Conservation (phyloP, 2,329 filamentous ascomycete species). For the Fusarium nanum region DNA sequence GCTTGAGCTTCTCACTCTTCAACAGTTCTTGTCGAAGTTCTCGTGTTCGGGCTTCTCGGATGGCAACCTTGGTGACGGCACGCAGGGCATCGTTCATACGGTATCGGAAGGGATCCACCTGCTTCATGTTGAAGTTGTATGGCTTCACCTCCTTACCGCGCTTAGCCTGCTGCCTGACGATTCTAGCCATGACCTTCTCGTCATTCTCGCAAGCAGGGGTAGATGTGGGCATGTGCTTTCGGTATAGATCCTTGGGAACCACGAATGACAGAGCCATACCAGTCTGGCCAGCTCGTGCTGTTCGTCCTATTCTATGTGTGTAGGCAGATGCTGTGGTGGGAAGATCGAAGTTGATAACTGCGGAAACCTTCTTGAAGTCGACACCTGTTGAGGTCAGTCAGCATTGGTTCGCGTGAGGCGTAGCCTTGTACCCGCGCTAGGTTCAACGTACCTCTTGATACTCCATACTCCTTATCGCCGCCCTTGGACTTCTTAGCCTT, state of each 20-base stretch:
- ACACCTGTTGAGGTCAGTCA: conserved; percentile 62
- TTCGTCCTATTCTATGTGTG: conserved; percentile 95
- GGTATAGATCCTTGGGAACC: conserved; percentile 81
- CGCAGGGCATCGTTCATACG: conserved; percentile 92
- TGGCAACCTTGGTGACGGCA: conserved; percentile 87
- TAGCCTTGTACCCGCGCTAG: not conserved
- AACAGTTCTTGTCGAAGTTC: conserved; percentile 91
- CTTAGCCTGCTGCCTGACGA: conserved; percentile 81
- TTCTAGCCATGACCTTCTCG: conserved; percentile 84
- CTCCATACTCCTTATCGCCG: conserved; percentile 88
- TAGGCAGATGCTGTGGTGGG: conserved; percentile 90
- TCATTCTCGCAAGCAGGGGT: conserved; percentile 82
- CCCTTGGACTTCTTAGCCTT: conserved; percentile 65
- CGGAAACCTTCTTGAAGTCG: conserved; percentile 95
- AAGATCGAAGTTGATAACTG: conserved; percentile 97
- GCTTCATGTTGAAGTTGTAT: conserved; percentile 94
- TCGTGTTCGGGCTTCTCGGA: conserved; percentile 88
- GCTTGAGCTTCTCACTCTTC: conserved; percentile 92
- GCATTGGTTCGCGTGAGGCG: not conserved
- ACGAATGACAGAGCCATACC: conserved; percentile 98
- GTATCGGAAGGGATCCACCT: conserved; percentile 94
- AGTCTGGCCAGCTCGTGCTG: conserved; percentile 87
- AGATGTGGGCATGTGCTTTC: conserved; percentile 89
- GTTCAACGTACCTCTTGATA: conserved; percentile 77
- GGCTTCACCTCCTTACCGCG: conserved; percentile 85